Conservation (phyloP, 2,329 filamentous ascomycete species). For the Thermoascus crustaceus region DNA sequence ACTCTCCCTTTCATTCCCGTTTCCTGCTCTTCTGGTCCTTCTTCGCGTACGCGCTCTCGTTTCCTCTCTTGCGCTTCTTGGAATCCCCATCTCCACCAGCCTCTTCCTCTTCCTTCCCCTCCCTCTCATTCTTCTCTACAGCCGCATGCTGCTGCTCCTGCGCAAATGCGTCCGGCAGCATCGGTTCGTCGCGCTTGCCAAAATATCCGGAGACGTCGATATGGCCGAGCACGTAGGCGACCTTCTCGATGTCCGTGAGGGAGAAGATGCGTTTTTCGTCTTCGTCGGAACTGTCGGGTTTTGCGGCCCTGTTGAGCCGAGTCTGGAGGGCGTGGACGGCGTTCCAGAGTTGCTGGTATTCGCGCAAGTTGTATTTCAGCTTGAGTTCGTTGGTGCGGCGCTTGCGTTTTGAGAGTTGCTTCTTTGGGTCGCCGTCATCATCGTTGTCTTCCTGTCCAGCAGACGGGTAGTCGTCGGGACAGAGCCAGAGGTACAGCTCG, state of each 20-base stretch:
- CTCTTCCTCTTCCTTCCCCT: no score
- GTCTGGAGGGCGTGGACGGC: conserved; percentile 14
- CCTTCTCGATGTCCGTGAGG: conserved; percentile 27
- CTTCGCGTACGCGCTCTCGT: no score
- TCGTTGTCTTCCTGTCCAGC: conserved; percentile 1
- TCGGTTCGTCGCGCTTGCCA: no score
- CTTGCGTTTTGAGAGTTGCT: conserved; percentile 10
- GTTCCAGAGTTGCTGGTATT: conserved; percentile 29
- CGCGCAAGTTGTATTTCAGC: conserved; percentile 34
- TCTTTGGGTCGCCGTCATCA: conserved; percentile 1
- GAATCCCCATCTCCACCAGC: no score
- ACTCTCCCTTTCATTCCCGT: no score
- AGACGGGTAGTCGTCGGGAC: conserved; percentile 17
- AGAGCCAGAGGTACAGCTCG: conserved; percentile 32
- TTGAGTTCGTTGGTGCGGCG: conserved; percentile 21
- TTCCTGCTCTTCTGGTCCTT: no score
- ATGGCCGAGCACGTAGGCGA: conserved; percentile 31
- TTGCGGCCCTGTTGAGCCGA: conserved; percentile 14
- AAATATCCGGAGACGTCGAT: conserved; percentile 20
- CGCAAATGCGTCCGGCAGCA: no score
- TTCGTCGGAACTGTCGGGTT: conserved; percentile 1
- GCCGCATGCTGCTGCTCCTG: conserved; percentile 2
- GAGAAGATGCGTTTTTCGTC: conserved; percentile 14
- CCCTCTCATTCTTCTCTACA: no score
- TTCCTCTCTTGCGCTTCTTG: no score